Evolutionary conservation across 441 rosid species (phyloP).

Genomic region (Croton laevigatus): DNA sequence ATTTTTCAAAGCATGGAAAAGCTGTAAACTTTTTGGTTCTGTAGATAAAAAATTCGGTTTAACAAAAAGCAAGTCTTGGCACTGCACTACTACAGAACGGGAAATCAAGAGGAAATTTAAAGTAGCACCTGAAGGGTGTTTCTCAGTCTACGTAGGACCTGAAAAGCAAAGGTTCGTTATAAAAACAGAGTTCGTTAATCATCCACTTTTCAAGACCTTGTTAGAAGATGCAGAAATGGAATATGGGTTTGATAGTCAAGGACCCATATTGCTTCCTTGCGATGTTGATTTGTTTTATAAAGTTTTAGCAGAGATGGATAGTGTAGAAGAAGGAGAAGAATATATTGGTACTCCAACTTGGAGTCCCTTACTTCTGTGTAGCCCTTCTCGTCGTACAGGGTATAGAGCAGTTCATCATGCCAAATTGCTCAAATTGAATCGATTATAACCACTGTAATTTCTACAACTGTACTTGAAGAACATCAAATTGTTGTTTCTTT

Average conservation of each 20-base stretch:
- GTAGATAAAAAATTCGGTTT: constrained; percentile 14
- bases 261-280: constrained; percentile 65
- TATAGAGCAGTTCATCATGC: constrained; percentile 36
- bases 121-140: constrained; percentile 52
- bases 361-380: constrained; percentile 31
- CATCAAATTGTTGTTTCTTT: background rate
- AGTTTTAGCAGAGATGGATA: constrained; percentile 41
- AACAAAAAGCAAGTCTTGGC: constrained; percentile 42
- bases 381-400: constrained; percentile 29
- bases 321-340: constrained; percentile 4
- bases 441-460: background rate
- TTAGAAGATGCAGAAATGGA: constrained; percentile 67
- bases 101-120: background rate
- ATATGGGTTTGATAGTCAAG: constrained; percentile 49
- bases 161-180: constrained; percentile 50
- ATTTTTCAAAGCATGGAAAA: constrained; percentile 41
- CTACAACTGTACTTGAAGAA: background rate
- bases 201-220: constrained; percentile 50
- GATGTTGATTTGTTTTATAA: constrained; percentile 43
- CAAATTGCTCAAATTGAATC: constrained; percentile 35
- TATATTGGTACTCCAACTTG: constrained; percentile 5
- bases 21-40: constrained; percentile 31
- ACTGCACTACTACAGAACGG: constrained; percentile 11
- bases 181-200: constrained; percentile 50
- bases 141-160: constrained; percentile 61